Evolutionary conservation across 2,329 filamentous ascomycete genomes (phyloP), one percentile per base, ranked within the genome.

Genomic region (Lachnellula subtilissima): DNA sequence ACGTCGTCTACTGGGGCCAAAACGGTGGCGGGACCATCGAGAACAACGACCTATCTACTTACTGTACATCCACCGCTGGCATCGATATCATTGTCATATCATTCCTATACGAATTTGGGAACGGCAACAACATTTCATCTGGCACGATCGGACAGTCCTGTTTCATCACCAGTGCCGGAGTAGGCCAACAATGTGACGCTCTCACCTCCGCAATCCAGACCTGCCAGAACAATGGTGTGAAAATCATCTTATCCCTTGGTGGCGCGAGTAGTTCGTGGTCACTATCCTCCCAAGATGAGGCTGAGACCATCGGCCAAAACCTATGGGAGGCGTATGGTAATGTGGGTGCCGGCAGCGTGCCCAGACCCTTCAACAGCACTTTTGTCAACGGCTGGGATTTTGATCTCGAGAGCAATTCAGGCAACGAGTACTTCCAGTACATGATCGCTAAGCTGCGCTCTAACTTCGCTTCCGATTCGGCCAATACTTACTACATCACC

Each of bases 361-460:
- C 71, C 14, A 70, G 78, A 23, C 78, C 78, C 14, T 78, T 79
- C 56, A 77, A 77, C 32, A 65, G 72, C 55, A 73, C 74, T 25
- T 67, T 75, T 3, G 74, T 83, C 35, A 77, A 83, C 61, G 76
- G 78, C 15, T 81, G 76, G 64, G 78, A 81, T 61, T 75, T 79
- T 52, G 78, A 80, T 55, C 73, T 79, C 39, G 78, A 80, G 66
- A 17, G 43, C 28, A 45, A 61, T 55, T 62, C 67, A 48, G 50
- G 65, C 61, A 45, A 58, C 61, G 45, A 54, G 22, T 49, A 67
- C 40, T 71, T 70, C 43, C 55, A 62, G 14, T 61, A 62, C 54
- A 65, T 68, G 66, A 67, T 69, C 60, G 61, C 57, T 7, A 62
- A 56, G 19, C 62, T 68, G 28, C 66, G 60, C 40, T 55, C 54